phyloP scores from a whole-genome alignment of 495 filamentous ascomycete species.

The Tetracladium setigerum region DNA sequence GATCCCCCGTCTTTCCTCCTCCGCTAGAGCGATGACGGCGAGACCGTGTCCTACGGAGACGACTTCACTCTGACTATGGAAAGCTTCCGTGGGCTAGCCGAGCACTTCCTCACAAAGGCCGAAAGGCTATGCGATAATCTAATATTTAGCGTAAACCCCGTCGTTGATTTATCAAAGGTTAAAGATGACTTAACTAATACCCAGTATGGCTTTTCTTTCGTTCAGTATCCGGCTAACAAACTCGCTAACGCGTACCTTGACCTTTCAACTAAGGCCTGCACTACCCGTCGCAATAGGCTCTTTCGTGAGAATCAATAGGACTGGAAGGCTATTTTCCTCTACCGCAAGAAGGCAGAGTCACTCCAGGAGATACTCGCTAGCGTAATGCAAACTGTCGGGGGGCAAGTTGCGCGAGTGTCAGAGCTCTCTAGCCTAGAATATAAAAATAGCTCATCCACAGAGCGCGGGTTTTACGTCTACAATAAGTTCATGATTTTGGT shows the following conservation, averaged over 20 bases:
- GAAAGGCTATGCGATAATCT: slow-evolving; percentile 2
- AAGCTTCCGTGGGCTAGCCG: slow-evolving; percentile 1
- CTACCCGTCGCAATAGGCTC: neutral
- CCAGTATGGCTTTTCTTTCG: slow-evolving; percentile 6
- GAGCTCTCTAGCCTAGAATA: neutral
- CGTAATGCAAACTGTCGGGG: neutral
- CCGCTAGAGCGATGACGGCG: slow-evolving; percentile 5
- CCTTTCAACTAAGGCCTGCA: slow-evolving; percentile 4
- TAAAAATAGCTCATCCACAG: neutral
- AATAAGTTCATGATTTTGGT: slow-evolving; percentile 1
- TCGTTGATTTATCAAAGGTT: neutral
- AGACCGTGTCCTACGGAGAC: slow-evolving; percentile 3
- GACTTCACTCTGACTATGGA: slow-evolving; percentile 2
- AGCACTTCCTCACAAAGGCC: slow-evolving; percentile 2
- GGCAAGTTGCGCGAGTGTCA: neutral
- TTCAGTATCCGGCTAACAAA: slow-evolving; percentile 4
- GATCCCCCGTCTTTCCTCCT: slow-evolving; percentile 6
- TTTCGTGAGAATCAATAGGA: neutral
- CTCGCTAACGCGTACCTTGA: slow-evolving; percentile 4
- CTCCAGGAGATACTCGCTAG: neutral
- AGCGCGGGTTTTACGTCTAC: slow-evolving; percentile 4
- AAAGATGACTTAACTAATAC: slow-evolving; percentile 3
- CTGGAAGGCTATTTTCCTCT: neutral
- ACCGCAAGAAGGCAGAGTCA: neutral
- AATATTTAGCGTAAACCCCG: neutral